Conservation (phyloP, 164 flowering plant species). For the Echeveria elegans region DNA sequence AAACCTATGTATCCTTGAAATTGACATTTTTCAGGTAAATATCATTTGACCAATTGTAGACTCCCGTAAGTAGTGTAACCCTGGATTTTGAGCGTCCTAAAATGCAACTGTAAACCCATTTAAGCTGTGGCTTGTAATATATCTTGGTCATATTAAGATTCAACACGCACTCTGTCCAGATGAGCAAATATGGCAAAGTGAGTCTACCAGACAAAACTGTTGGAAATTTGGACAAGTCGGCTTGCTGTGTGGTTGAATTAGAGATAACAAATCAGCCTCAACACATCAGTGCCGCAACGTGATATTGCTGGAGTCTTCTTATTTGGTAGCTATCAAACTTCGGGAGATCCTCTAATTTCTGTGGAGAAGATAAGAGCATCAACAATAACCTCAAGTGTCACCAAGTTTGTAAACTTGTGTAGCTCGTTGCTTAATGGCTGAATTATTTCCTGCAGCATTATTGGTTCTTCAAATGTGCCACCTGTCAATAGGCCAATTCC, state of each 20-base stretch:
- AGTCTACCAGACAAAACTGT: neutral
- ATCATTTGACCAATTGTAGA: neutral
- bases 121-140: too few species aligned
- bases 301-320: neutral
- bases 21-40: neutral
- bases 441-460: neutral
- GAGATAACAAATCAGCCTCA: neutral
- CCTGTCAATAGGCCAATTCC: neutral
- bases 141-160: neutral
- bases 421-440: conserved; percentile 3
- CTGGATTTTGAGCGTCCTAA: neutral
- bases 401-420: neutral
- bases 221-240: neutral
- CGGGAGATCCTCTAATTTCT: neutral
- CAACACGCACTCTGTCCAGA: neutral
- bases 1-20: neutral
- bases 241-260: neutral
- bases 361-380: conserved; percentile 5
- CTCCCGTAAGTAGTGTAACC: neutral
- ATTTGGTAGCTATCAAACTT: conserved; percentile 5
- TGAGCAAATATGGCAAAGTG: neutral
- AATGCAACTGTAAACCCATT: neutral
- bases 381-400: conserved; percentile 7
- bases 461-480: neutral
- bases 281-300: neutral